phyloP scores from a whole-genome alignment of 805 yeast genomes.

The Sugiyamaella boreocaroliniensis region DNA sequence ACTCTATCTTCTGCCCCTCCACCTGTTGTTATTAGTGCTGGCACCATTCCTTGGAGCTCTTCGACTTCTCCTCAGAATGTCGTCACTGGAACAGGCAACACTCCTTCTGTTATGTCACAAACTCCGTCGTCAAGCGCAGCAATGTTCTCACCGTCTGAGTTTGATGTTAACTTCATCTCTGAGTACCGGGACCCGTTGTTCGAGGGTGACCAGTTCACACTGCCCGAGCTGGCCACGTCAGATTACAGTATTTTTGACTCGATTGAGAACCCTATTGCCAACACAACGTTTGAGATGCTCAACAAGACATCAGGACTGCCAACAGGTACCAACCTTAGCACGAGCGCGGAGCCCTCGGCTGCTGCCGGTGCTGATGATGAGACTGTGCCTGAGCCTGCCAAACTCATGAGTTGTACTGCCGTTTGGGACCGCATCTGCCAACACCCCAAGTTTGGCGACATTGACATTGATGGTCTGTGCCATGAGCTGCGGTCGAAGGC shows the following conservation, averaged over 20 bases:
- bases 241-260: constrained; percentile 34
- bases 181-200: constrained; percentile 26
- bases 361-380: constrained; percentile 19
- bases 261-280: constrained; percentile 24
- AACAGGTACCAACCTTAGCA: not conserved
- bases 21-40: constrained; percentile 18
- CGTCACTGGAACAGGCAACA: not conserved
- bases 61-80: constrained; percentile 6
- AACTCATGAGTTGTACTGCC: constrained; percentile 67
- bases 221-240: constrained; percentile 29
- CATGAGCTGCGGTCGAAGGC: constrained; percentile 84
- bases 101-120: not conserved
- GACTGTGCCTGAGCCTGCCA: constrained; percentile 27
- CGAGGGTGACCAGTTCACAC: constrained; percentile 30
- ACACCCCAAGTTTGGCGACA: constrained; percentile 87
- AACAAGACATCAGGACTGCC: constrained; percentile 5
- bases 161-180: constrained; percentile 24
- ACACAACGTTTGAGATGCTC: constrained; percentile 13
- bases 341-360: not conserved
- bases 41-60: constrained; percentile 14
- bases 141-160: constrained; percentile 25
- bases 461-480: constrained; percentile 93
- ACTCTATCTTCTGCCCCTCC: constrained; percentile 5
- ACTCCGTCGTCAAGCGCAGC: constrained; percentile 4
- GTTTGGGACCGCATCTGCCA: constrained; percentile 94